Conservation (phyloP, 2,329 filamentous ascomycete species). For the Fusarium cyanostomum region DNA sequence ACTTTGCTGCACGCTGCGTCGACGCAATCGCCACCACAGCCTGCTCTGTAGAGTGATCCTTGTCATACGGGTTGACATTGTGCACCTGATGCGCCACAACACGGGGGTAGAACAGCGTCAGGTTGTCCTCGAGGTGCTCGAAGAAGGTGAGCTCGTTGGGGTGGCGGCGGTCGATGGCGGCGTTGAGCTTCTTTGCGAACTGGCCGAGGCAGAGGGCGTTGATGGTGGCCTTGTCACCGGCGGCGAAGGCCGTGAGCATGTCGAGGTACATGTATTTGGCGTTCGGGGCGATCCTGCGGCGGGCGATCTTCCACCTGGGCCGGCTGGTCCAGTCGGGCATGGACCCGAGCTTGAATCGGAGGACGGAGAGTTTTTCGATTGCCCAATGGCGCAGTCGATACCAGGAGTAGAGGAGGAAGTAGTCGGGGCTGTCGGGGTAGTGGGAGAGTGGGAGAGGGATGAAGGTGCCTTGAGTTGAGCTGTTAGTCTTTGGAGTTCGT, state of each 20-base stretch:
- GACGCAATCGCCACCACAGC: slow-evolving; percentile 69
- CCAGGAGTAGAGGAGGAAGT: slow-evolving; percentile 51
- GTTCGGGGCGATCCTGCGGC: slow-evolving; percentile 56
- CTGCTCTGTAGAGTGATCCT: slow-evolving; percentile 54
- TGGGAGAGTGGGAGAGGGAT: slow-evolving; percentile 53
- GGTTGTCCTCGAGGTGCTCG: slow-evolving; percentile 63
- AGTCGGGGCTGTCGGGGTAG: slow-evolving; percentile 43
- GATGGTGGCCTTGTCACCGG: slow-evolving; percentile 62
- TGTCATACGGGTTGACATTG: slow-evolving; percentile 55
- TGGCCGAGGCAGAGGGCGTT: slow-evolving; percentile 62
- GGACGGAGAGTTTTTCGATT: slow-evolving; percentile 47
- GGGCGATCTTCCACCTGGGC: slow-evolving; percentile 56
- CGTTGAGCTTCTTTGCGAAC: slow-evolving; percentile 61
- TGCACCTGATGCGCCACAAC: slow-evolving; percentile 65
- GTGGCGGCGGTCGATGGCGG: slow-evolving; percentile 63
- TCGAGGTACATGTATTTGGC: slow-evolving; percentile 68
- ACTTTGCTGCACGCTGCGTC: slow-evolving; percentile 62
- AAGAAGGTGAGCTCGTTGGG: slow-evolving; percentile 58
- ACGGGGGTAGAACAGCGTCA: slow-evolving; percentile 53
- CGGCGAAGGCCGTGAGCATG: slow-evolving; percentile 70
- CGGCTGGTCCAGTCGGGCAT: slow-evolving; percentile 55
- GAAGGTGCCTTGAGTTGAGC: slow-evolving; percentile 55
- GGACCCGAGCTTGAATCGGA: slow-evolving; percentile 56
- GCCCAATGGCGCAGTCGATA: slow-evolving; percentile 49
- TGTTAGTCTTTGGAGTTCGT: neutral